Base-by-base conservation (phyloP, 768 basidiomycete genomes). In the Russula virescens region DNA sequence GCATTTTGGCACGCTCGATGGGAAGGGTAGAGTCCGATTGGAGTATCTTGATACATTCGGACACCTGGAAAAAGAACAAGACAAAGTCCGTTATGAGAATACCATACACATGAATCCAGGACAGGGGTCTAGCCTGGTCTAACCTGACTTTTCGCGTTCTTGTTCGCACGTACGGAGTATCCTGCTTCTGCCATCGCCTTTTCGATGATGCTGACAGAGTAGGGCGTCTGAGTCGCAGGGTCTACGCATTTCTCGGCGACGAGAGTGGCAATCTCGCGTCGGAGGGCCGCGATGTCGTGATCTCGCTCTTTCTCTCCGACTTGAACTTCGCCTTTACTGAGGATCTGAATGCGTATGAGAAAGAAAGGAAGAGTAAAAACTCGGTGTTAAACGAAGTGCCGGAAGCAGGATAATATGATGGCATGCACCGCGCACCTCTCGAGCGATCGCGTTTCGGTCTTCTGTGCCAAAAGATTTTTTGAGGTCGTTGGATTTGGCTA, bases 241-340 rank as follows among this genome's bases (percentile, higher is more conserved):
- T 98, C 95, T 25, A 98, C 95, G 63, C 90, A 95, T 78, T 96
- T 95, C 76, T 95, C 92, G 7, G 95, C 88, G 3, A 99, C 92
- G 43, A 94, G 83, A 0, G 92, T 96, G 5, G 93, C 93, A 53
- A 98, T 97, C 74, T 98, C 97, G 48, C 82, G 80, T 58, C 91
- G 86, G 49, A 98, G 72, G 2, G 93, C 83, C 14, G 83, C 76
- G 6, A 97, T 81, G 69, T 96, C 91, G 66, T 97, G 94, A 57
- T 93, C 64, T 25, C 97, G 86, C 71, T 99, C 97, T 73, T 98
- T 97, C 71, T 98, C 96, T 43, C 91, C 91, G 34, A 98, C 91
- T 77, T 99, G 97, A 2, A 99, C 78, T 71, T 99, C 97, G 21
- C 97, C 97, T 75, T 97, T 96, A 73, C 88, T 89, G 46, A 99